Evolutionary conservation across 2,329 filamentous ascomycete species (phyloP), one percentile per base, ranked within the genome.

Genomic region (Penicillium griseofulvum): DNA sequence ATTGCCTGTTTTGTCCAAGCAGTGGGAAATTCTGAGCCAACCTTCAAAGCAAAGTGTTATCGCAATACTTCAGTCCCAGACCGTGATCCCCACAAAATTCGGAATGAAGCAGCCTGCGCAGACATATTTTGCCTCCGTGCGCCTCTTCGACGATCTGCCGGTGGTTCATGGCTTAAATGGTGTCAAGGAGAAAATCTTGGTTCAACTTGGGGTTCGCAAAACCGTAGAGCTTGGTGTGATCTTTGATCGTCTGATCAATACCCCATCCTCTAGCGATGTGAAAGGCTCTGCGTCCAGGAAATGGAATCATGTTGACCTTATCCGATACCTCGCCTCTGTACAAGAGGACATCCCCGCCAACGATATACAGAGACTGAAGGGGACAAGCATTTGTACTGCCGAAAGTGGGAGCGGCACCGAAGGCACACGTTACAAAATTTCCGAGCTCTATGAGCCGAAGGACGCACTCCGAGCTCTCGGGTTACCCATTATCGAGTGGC

Each of bases 151-250:
- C 58, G 94, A 99, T 69, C 79, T 99, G 16, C 92, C 94, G 0
- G 87, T 88, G 12, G 86, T 97, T 1, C 84, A 87, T 60, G 85
- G 84, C 12, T 85, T 92, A 41, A 85, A 87, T 38, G 84, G 86
- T 31, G 83, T 97, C 12, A 97, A 97, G 70, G 93, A 97, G 43
- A 97, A 95, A 70, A 90, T 99, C 58, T 75, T 99, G 41, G 77
- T 83, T 3, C 84, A 89, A 2, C 79, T 99, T 31, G 93, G 94
- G 3, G 92, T 99, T 26, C 86, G 94, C 56, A 97, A 97, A 76
- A 99, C 94, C 0, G 87, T 99, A 19, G 94, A 99, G 64, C 78
- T 99, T 2, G 91, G 91, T 31, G 93, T 95, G 29, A 95, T 99
- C 29, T 97, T 99, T 66, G 88, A 89, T 24, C 84, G 93, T 42